A percentile compares a stretch with the other conserved stretches of the same genome.
Conservation (phyloP, 164 flowering plant species). For the Euptelea pleiosperma region DNA sequence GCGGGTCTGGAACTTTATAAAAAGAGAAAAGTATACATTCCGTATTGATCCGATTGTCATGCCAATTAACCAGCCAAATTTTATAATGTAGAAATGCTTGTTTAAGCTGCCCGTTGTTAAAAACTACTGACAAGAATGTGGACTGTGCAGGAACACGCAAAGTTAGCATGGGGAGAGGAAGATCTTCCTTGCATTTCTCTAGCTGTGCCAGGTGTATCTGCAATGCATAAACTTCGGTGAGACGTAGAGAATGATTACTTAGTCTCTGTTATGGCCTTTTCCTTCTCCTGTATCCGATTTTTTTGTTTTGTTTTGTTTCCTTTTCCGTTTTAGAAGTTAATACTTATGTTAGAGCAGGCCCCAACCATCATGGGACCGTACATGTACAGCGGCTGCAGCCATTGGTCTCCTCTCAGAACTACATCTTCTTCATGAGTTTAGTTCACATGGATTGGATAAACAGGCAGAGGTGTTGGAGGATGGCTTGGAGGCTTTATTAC, state of each 20-base stretch:
- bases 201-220: slow-evolving; percentile 52
- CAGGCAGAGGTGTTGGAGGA: slow-evolving; percentile 68
- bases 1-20: too few relatives aligned
- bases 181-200: slow-evolving; percentile 73
- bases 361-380: slow-evolving; percentile 98
- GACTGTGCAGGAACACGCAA: slow-evolving; percentile 54
- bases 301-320: background rate
- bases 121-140: background rate
- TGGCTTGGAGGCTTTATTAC: slow-evolving; percentile 49
- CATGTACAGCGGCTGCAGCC: slow-evolving; percentile 96
- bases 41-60: background rate
- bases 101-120: background rate
- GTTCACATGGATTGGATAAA: slow-evolving; percentile 49
- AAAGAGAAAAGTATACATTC: too few relatives aligned
- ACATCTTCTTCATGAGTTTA: slow-evolving; percentile 44
- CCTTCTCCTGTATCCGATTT: background rate
- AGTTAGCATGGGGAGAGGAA: slow-evolving; percentile 62
- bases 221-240: slow-evolving; percentile 91
- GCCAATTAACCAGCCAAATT: background rate
- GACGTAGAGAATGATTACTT: background rate
- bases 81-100: too few relatives aligned
- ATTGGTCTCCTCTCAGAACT: slow-evolving; percentile 69
- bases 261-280: background rate
- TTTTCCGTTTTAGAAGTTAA: background rate
- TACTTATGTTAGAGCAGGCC: slow-evolving; percentile 45